Base-by-base conservation (phyloP, 2,329 filamentous ascomycete genomes). In the Aspergillus felis region DNA sequence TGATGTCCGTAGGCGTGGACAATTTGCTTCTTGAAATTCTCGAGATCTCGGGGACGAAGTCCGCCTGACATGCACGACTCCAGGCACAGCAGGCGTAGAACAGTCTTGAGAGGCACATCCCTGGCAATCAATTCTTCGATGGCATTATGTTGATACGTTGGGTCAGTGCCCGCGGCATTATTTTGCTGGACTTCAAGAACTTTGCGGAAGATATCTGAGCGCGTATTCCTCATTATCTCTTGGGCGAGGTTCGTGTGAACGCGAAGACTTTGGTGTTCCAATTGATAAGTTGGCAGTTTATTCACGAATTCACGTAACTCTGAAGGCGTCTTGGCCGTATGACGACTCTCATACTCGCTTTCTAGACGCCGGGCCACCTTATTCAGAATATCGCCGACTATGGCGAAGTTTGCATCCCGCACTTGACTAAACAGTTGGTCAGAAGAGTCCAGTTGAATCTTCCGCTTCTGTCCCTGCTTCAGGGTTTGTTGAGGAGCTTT, bases 241-340 rank as follows among this genome's bases (percentile, higher is more conserved):
- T 97, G 94, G 1, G 92, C 92, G 48, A 99, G 82, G 7, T 89
- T 90, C 1, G 92, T 96, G 69, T 99, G 94, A 29, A 93, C 85
- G 61, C 94, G 92, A n/a, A 96, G 79, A 67, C 90, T 95, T 64
- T 93, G 88, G 68, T 97, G 92, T 72, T 99, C 94, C 50, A 92
- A 88, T 75, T 97, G 93, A 67, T 95, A 96, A 10, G 87, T 88
- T 0, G 94, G 93, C 27, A 99, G 79, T 71, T 95, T 96, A 66
- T 88, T 87, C n/a, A 99, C 94, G 71, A 97, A 97, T 25, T 96
- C 92, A 64, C 92, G 90, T 32, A 99, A 84, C 72, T 99, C 94
- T 3, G 91, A 87, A 20, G 94, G 92, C 1, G 90, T 92, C 72
- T 94, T 95, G 4, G 90, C 89, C 51, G 85, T 86, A 72, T 96